Evolutionary conservation across 345 rosid genomes (phyloP).

Genomic region (Hypericum androsaemum): DNA sequence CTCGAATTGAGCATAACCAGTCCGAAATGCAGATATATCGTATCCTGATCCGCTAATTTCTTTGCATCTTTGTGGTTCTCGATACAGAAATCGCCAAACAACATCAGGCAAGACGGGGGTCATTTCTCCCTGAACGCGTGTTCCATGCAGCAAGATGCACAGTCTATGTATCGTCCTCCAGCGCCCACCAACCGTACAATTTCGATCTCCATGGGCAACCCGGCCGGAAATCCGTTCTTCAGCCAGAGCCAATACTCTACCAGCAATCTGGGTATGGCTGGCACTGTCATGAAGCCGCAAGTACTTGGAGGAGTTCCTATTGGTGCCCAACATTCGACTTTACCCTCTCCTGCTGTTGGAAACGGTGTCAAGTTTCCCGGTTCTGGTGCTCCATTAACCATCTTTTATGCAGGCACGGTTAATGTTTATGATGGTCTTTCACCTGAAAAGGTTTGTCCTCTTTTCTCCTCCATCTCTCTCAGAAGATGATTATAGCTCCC

Average conservation of each 20-base stretch:
- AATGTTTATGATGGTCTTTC: constrained; percentile 59
- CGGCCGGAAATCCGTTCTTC: not conserved
- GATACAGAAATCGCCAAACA: no score
- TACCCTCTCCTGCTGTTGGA: constrained; percentile 23
- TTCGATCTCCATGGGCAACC: constrained; percentile 23
- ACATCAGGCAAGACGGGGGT: constrained; percentile 19
- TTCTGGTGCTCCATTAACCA: constrained; percentile 58
- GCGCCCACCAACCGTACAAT: constrained; percentile 18
- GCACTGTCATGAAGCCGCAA: constrained; percentile 25
- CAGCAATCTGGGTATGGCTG: constrained; percentile 14
- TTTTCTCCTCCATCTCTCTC: no score
- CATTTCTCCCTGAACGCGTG: constrained; percentile 21
- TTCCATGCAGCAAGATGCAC: not conserved
- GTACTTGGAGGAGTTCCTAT: constrained; percentile 39
- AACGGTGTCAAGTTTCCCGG: constrained; percentile 37
- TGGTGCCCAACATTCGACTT: constrained; percentile 25
- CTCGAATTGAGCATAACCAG: no score
- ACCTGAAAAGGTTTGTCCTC: constrained; percentile 50
- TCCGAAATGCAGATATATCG: no score
- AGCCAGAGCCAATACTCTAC: constrained; percentile 27
- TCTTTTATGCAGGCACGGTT: constrained; percentile 72
- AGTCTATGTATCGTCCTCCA: constrained; percentile 7
- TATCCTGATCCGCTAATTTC: no score
- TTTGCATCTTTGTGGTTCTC: no score
- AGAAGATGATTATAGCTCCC: no score